Evolutionary conservation across 768 basidiomycete species (phyloP), one percentile per base, ranked within the genome.

Genomic region (Xerocomellus chrysenteron): DNA sequence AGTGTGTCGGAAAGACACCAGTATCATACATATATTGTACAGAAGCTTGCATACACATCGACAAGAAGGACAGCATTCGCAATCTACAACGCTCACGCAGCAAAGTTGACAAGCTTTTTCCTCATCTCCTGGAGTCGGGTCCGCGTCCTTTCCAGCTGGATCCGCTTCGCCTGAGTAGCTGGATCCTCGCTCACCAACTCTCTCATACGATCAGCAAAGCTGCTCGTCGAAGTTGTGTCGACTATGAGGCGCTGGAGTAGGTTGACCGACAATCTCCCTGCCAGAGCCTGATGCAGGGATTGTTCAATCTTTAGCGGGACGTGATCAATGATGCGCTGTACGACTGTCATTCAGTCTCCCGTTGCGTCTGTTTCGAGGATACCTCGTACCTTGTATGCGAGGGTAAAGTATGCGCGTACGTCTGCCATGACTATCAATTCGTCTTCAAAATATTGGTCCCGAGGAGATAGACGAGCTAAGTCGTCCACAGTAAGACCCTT

Each of bases 321-420:
- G 39, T 77, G 69, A 55, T 87, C 86, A 36, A 83, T 76, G 59
- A 83, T 72, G 11, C 83, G 79, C 85, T 87, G 33, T 28, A 52
- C 1, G 19, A 33, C 7, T 28, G 30, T 44, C 19, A 17, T 39
- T 36, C 10, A 54, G 44, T 10, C 14, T 52, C 43, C 39, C 30
- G 30, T n/a, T 10, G 7, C 0, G 16, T 55, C 17, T 17, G 7
- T 19, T 33, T n/a, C 4, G 6, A 21, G 4, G 21, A 16, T 44
- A 53, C n/a, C 13, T 1, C 69, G 19, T 55, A 82, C 83, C 74
- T 81, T 80, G 70, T 75, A 78, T 8, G 83, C 77, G 0, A 85
- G 75, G 39, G 81, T 76, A 63, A 80, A 84, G 57, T 82, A 86
- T 5, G 81, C 83, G 0, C 77, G 75, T 0, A 84, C 80, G 17